Evolutionary conservation across 1,139 yeast genomes (phyloP).

Genomic region (Blastobotrys malaysiensis): DNA sequence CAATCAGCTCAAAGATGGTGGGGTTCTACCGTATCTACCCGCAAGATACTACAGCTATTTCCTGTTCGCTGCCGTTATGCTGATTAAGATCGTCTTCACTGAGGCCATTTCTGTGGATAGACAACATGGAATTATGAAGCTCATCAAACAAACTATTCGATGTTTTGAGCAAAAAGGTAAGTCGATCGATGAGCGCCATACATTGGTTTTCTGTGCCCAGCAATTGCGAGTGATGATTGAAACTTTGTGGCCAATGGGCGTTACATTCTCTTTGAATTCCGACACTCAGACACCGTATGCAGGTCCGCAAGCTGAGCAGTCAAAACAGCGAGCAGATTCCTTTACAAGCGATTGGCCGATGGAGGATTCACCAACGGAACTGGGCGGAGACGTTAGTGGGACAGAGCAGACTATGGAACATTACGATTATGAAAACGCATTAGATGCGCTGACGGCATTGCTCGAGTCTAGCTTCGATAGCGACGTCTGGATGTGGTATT

Average conservation of each 20-base stretch:
- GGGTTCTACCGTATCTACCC: slow-evolving; percentile 22
- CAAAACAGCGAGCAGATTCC: neutral
- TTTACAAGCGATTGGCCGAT: neutral
- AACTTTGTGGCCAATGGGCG: slow-evolving; percentile 1
- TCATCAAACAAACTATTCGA: neutral
- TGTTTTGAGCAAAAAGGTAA: neutral
- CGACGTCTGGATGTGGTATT: neutral
- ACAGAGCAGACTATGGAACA: neutral
- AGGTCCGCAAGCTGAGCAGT: neutral
- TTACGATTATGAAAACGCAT: neutral
- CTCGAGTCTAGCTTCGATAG: neutral
- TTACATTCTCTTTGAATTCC: neutral
- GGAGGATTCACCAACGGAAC: neutral
- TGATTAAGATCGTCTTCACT: slow-evolving; percentile 22
- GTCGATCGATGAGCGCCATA: neutral
- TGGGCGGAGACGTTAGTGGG: neutral
- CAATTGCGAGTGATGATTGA: neutral
- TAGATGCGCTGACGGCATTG: neutral
- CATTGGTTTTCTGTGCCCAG: slow-evolving; percentile 3
- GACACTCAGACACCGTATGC: neutral
- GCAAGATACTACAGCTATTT: slow-evolving; percentile 22
- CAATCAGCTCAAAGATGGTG: slow-evolving; percentile 18
- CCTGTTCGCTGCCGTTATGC: slow-evolving; percentile 23
- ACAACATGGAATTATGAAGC: slow-evolving; percentile 1
- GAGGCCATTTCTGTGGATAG: slow-evolving; percentile 15